A percentile compares a stretch with the other conserved stretches of the same genome.
Conservation (phyloP, 2,329 filamentous ascomycete genomes). For the Colletotrichum karsti region DNA sequence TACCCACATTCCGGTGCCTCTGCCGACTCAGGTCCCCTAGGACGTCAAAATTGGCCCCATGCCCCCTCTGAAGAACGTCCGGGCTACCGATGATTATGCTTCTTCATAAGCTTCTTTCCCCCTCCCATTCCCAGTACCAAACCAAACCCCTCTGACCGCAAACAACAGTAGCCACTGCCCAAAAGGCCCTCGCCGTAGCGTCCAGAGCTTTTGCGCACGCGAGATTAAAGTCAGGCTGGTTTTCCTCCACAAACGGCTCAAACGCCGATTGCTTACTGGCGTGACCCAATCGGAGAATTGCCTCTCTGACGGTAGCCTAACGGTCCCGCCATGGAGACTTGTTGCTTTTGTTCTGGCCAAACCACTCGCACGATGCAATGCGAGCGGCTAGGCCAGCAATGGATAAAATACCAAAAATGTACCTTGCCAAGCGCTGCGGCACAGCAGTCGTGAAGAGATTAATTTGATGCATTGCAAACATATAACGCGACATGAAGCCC, state of each 20-base stretch:
- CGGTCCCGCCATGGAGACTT: background rate
- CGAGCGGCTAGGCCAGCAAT: background rate
- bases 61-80: background rate
- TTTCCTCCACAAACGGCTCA: background rate
- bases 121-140: background rate
- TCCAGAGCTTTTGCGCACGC: background rate
- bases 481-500: no score
- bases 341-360: no score
- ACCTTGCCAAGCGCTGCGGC: background rate
- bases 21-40: background rate
- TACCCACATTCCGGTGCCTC: background rate
- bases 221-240: background rate
- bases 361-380: no score
- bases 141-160: no score
- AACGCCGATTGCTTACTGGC: background rate
- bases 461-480: no score
- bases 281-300: conserved; percentile 4
- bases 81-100: no score
- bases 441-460: no score
- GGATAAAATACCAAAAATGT: no score
- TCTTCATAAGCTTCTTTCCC: background rate
- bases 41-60: conserved; percentile 3
- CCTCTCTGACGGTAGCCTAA: background rate
- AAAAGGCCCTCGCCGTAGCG: background rate
- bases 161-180: background rate